Evolutionary conservation across 768 basidiomycete genomes (phyloP).

Genomic region (Sporobolomyces phaffii): DNA sequence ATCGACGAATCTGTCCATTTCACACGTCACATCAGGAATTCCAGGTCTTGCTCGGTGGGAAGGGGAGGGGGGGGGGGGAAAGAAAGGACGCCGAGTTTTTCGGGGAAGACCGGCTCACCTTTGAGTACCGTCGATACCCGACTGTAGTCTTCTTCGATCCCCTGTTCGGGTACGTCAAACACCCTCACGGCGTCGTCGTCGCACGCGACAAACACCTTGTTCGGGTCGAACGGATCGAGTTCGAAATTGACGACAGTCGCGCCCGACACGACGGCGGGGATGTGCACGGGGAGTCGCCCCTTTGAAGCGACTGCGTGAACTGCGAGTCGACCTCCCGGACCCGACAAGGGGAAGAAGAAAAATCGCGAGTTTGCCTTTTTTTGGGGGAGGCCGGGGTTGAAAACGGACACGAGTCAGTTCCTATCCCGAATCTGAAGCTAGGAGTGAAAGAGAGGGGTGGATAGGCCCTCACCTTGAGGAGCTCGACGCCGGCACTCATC

Average conservation of each 20-base stretch:
- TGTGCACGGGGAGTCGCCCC: constrained; percentile 44
- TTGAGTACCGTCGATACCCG: constrained; percentile 40
- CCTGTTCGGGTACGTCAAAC: constrained; percentile 42
- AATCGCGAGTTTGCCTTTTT: constrained; percentile 36
- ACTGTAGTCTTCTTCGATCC: constrained; percentile 30
- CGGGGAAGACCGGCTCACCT: constrained; percentile 41
- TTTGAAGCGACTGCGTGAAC: constrained; percentile 44
- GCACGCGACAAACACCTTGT: constrained; percentile 43
- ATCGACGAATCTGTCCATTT: constrained; percentile 43
- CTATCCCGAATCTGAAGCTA: constrained; percentile 24
- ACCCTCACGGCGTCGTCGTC: constrained; percentile 46
- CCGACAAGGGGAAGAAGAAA: constrained; percentile 48
- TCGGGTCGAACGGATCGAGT: constrained; percentile 42
- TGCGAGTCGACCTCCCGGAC: constrained; percentile 47
- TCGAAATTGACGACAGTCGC: constrained; percentile 46
- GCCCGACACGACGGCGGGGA: constrained; percentile 43
- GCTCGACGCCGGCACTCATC: constrained; percentile 44
- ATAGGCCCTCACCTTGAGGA: constrained; percentile 42
- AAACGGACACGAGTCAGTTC: no score
- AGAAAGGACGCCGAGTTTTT: no score
- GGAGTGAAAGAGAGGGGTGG: constrained; percentile 43
- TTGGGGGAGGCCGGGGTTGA: not conserved
- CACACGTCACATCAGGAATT: no score
- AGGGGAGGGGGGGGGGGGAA: no score
- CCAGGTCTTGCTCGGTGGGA: no score